These are phyloP conservation scores for Aspergillus kassunensis DNA, from an alignment of 495 filamentous ascomycete genomes.

Conservation along the genomic window DNA sequence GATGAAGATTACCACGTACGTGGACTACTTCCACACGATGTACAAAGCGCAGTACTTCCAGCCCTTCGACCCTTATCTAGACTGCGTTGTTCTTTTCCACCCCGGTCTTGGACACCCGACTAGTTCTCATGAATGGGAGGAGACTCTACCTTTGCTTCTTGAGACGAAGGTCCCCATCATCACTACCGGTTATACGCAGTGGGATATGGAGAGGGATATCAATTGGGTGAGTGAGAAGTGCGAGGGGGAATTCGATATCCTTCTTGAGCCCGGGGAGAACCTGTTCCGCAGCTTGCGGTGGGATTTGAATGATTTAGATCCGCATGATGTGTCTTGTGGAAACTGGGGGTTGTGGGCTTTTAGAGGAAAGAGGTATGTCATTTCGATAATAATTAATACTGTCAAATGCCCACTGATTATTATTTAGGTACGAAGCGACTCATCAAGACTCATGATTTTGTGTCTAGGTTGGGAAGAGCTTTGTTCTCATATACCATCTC, in stretches of 20 bases:
- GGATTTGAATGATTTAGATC: constrained; percentile 96
- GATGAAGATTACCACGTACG: constrained; percentile 94
- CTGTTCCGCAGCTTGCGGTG: constrained; percentile 89
- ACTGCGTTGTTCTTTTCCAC: constrained; percentile 94
- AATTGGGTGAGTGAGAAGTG: constrained; percentile 82
- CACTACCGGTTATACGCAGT: constrained; percentile 91
- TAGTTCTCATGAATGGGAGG: constrained; percentile 86
- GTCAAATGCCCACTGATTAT: no score
- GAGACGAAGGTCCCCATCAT: constrained; percentile 95
- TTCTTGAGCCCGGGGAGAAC: constrained; percentile 92
- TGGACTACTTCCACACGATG: constrained; percentile 97
- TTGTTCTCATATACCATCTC: neutral
- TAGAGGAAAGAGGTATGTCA: constrained; percentile 86
- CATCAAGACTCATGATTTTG: constrained; percentile 17
- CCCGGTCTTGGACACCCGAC: constrained; percentile 93
- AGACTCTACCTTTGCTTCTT: constrained; percentile 80
- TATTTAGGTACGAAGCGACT: constrained; percentile 41
- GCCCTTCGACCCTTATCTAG: constrained; percentile 96
- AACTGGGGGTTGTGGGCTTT: constrained; percentile 98
- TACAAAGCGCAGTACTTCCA: constrained; percentile 84
- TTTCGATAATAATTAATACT: no score
- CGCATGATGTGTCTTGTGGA: constrained; percentile 87
- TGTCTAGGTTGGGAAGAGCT: neutral
- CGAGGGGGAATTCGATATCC: constrained; percentile 82
- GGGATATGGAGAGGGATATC: constrained; percentile 87